These are phyloP conservation scores for Mangifera indica DNA, from an alignment of 345 rosid species.

Conservation along the genomic window DNA sequence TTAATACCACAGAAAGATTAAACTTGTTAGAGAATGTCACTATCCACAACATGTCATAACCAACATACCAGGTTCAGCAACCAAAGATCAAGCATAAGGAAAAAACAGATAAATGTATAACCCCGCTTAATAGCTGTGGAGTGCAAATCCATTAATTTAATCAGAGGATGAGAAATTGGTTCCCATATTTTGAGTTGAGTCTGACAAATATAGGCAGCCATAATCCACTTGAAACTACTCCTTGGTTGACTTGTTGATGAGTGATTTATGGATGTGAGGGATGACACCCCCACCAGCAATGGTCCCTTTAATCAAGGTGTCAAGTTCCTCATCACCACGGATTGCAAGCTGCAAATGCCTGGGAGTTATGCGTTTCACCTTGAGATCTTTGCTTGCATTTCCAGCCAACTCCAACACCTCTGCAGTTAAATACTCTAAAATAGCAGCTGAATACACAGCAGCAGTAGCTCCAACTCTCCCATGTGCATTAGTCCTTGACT, in stretches of 20 bases:
- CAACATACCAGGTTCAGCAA: slow-evolving; percentile 13
- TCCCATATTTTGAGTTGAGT: background rate
- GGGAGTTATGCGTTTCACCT: slow-evolving; percentile 68
- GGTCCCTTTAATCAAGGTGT: slow-evolving; percentile 75
- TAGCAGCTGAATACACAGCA: slow-evolving; percentile 69
- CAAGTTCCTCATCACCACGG: slow-evolving; percentile 71
- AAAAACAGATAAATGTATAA: background rate
- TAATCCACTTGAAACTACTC: slow-evolving; percentile 32
- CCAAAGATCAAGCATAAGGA: slow-evolving; percentile 2
- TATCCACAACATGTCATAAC: slow-evolving; percentile 21
- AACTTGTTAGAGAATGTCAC: slow-evolving; percentile 9
- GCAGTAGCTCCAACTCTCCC: slow-evolving; percentile 79
- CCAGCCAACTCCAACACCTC: slow-evolving; percentile 75
- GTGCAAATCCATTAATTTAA: slow-evolving; percentile 10
- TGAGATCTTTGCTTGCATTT: slow-evolving; percentile 72
- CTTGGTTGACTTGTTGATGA: slow-evolving; percentile 65
- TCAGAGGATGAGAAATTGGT: slow-evolving; percentile 2
- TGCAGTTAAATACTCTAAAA: slow-evolving; percentile 64
- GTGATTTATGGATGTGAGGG: slow-evolving; percentile 77
- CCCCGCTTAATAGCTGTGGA: background rate
- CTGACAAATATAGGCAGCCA: background rate
- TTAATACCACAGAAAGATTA: background rate
- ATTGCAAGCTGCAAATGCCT: slow-evolving; percentile 71
- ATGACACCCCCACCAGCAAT: slow-evolving; percentile 83
- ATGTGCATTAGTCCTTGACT: slow-evolving; percentile 61